Percentiles rank a stretch among this genome's conserved stretches.
Evolutionary conservation across 164 flowering plant species (phyloP).

Genomic region (Santalum album): DNA sequence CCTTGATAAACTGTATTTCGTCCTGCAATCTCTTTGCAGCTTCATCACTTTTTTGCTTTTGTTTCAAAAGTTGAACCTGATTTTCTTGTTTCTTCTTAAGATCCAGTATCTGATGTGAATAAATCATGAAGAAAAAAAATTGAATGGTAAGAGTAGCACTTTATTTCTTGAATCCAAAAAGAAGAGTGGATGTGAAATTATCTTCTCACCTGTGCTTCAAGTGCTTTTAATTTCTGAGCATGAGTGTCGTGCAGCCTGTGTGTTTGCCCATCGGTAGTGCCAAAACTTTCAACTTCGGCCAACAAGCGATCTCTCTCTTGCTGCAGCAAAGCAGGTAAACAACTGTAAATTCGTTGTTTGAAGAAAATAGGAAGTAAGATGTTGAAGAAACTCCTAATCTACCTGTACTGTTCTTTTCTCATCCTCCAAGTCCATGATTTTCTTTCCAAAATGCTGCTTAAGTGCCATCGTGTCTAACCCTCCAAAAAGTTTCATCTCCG

Average conservation of each 20-base stretch:
- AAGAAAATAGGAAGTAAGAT: background rate
- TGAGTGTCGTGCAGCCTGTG: conserved; percentile 85
- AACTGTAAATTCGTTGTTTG: conserved; percentile 3
- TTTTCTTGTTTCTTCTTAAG: conserved; percentile 95
- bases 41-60: conserved; percentile 97
- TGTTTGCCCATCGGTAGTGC: conserved; percentile 78
- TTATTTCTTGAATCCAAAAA: no score
- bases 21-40: conserved; percentile 89
- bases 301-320: conserved; percentile 78
- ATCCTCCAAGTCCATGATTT: conserved; percentile 86
- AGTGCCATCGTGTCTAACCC: conserved; percentile 65
- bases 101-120: conserved; percentile 58
- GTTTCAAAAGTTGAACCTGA: conserved; percentile 88
- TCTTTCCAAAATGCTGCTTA: conserved; percentile 97
- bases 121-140: background rate
- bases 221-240: conserved; percentile 74
- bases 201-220: conserved; percentile 78
- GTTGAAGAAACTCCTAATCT: conserved; percentile 8
- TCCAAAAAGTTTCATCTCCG: conserved; percentile 91
- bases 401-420: conserved; percentile 93
- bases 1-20: conserved; percentile 90
- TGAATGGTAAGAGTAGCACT: no score
- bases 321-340: conserved; percentile 35
- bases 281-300: conserved; percentile 79
- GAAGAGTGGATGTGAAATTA: background rate